Conservation (phyloP, 148 eudicot species). For the Camellia japonica region DNA sequence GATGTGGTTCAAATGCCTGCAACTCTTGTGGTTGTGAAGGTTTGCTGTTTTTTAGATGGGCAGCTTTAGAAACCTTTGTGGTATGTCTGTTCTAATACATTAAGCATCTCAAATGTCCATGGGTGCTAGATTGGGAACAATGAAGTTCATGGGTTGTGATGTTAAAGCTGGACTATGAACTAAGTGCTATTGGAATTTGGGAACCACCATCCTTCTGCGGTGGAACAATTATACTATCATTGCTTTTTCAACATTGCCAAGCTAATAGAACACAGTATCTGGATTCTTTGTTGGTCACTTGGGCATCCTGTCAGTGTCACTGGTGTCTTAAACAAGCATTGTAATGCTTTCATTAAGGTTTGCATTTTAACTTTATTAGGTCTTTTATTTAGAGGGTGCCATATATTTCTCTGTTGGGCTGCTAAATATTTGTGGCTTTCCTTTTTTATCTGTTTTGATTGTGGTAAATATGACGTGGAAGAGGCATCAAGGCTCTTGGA, state of each 20-base stretch:
- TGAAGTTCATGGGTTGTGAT: conserved; percentile 75
- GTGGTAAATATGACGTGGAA: conserved; percentile 63
- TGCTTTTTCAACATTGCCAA: conserved; percentile 23
- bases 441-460: conserved; percentile 32
- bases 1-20: conserved; percentile 55
- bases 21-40: conserved; percentile 70
- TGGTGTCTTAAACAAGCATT: conserved; percentile 16
- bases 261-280: conserved; percentile 37
- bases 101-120: conserved; percentile 64
- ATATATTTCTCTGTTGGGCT: conserved; percentile 1
- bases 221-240: conserved; percentile 26
- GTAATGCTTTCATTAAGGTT: conserved; percentile 20
- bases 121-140: conserved; percentile 73
- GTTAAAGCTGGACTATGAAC: conserved; percentile 75
- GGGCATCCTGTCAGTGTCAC: conserved; percentile 27
- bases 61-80: conserved; percentile 54
- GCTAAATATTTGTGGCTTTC: conserved; percentile 32
- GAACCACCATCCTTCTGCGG: conserved; percentile 34
- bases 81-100: conserved; percentile 46
- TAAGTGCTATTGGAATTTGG: conserved; percentile 53
- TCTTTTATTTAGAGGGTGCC: background rate
- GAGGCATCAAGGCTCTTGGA: conserved; percentile 81
- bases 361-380: conserved; percentile 8
- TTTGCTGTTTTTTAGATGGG: conserved; percentile 61
- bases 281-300: conserved; percentile 44